phyloP scores from a whole-genome alignment of 345 rosid genomes.

The Anastatica hierochuntica region DNA sequence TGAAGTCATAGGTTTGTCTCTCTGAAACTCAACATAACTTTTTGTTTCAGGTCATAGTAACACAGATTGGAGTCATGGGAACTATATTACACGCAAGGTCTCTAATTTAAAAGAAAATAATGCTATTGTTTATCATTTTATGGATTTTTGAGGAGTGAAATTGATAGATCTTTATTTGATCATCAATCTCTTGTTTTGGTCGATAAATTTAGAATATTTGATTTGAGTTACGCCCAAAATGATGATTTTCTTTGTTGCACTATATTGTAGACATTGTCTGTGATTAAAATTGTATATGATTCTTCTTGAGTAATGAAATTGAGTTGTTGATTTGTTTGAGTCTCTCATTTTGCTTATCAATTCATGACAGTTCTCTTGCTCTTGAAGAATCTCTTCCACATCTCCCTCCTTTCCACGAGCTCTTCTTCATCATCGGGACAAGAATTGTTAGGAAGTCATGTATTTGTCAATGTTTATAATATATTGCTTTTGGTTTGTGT shows the following conservation, averaged over 20 bases:
- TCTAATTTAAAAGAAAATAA: no score
- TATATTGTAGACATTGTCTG: not conserved
- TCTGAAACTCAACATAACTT: constrained; percentile 7
- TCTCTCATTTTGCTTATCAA: not conserved
- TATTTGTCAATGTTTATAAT: no score
- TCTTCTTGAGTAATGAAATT: not conserved
- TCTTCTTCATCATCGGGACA: no score
- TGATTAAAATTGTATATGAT: not conserved
- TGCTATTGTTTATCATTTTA: not conserved
- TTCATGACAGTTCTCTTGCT: no score
- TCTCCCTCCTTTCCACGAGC: no score
- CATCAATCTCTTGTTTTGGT: no score
- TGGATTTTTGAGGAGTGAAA: not conserved
- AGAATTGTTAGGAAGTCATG: no score
- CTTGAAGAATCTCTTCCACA: no score
- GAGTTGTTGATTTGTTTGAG: not conserved
- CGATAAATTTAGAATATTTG: not conserved
- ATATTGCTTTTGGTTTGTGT: no score
- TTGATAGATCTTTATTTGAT: not conserved
- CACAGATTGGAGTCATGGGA: constrained; percentile 87
- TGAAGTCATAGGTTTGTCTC: no score
- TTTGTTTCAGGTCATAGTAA: constrained; percentile 63
- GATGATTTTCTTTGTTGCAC: no score
- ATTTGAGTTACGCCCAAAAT: not conserved
- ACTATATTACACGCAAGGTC: constrained; percentile 76